Percentiles rank a stretch among this genome's conserved stretches.
These are phyloP conservation scores for Rubia peregrina DNA, from an alignment of 305 asterid species.

Conservation along the genomic window DNA sequence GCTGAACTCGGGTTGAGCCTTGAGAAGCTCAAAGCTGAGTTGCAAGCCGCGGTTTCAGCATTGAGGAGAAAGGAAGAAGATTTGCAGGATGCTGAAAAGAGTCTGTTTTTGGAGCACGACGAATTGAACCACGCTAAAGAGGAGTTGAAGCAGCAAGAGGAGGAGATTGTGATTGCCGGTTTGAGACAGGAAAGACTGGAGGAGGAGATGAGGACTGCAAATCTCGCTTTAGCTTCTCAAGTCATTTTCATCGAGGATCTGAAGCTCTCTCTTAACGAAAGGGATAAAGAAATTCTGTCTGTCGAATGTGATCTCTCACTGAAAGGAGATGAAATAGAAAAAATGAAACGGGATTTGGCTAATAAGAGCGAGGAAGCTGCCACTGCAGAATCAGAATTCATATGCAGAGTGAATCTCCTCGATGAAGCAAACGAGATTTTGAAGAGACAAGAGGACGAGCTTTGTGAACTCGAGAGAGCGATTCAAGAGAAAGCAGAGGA, in stretches of 20 bases:
- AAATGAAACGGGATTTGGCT: slow-evolving; percentile 42
- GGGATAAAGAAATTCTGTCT: slow-evolving; percentile 49
- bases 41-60: slow-evolving; percentile 53
- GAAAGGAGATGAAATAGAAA: slow-evolving; percentile 56
- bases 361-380: slow-evolving; percentile 58
- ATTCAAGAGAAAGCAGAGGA: slow-evolving; percentile 58
- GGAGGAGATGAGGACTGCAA: slow-evolving; percentile 56
- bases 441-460: slow-evolving; percentile 61
- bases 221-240: slow-evolving; percentile 53
- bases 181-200: slow-evolving; percentile 54
- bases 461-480: slow-evolving; percentile 44
- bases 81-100: slow-evolving; percentile 63
- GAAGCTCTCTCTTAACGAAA: slow-evolving; percentile 44
- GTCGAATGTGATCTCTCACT: slow-evolving; percentile 35
- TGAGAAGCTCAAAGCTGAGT: slow-evolving; percentile 52
- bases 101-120: slow-evolving; percentile 38
- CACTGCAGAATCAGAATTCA: slow-evolving; percentile 44
- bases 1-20: slow-evolving; percentile 49
- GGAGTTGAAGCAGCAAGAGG: slow-evolving; percentile 50
- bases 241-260: slow-evolving; percentile 54
- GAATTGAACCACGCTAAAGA: slow-evolving; percentile 43
- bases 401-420: slow-evolving; percentile 50
- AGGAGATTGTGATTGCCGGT: slow-evolving; percentile 43
- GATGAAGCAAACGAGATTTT: slow-evolving; percentile 55
- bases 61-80: slow-evolving; percentile 79